Evolutionary conservation across 805 yeast genomes (phyloP), one percentile per base, ranked within the genome.

Genomic region (Komagataella phaffii): DNA sequence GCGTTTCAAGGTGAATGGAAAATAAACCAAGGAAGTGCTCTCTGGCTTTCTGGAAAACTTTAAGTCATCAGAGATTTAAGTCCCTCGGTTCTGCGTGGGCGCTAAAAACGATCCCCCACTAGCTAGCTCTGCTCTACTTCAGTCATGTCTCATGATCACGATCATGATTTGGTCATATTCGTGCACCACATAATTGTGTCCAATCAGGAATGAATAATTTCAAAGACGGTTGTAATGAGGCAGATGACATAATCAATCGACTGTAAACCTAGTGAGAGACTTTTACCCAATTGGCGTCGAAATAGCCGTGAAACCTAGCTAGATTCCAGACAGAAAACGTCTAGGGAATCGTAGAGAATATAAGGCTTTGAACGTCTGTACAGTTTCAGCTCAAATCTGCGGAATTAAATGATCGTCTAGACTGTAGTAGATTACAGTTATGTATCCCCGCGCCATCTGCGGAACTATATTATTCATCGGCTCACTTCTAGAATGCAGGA

Each of bases 401-500:
- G 48, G 3, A 36, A 21, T 5, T 21, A 21, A 21, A 21, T 3
- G 23, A 6, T 6, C 23, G 4, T 21, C 23, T 21, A 21, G 23
- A 21, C 23, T 21, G 23, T 21, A 3, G 23, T 21, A 21, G 23
- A 21, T 21, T 21, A 21, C 23, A 21, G 3, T 21, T 21, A 46
- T 21, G n/a, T 18, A 10, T 17, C 17, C 24, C 24, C 17, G 21
- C 17, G 24, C 48, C 48, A 23, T 46, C 48, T 36, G 40, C 48
- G 30, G 40, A 46, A 23, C 14, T 46, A 18, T 21, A 46, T 23
- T 46, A 36, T 36, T 46, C 36, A 24, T 18, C 30, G 48, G 48
- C 18, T 21, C 48, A 23, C 48, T 18, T 36, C 48, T 46, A 36
- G 40, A 46, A 46, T 21, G 36, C 48, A 46, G 48, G 40, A 24